Evolutionary conservation across 305 asterid genomes (phyloP).

Genomic region (Solanum hybrid): DNA sequence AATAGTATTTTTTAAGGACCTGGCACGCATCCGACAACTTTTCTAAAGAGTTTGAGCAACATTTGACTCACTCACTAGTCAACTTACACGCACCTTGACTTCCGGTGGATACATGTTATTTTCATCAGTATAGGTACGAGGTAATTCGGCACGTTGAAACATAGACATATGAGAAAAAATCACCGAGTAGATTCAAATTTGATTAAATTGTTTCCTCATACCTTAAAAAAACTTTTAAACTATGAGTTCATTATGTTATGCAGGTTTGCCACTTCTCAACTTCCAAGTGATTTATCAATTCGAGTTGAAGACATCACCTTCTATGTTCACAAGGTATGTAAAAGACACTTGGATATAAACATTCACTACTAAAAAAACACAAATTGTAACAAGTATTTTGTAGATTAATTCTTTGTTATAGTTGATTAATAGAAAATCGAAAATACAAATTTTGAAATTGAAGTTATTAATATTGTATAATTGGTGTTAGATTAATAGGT

Average conservation of each 20-base stretch:
- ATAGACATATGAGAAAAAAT: not conserved
- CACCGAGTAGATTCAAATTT: not conserved
- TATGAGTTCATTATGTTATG: not conserved
- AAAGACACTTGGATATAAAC: not conserved
- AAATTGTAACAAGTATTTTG: not conserved
- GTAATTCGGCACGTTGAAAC: not conserved
- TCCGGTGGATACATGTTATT: not conserved
- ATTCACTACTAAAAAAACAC: not conserved
- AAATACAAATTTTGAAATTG: not conserved
- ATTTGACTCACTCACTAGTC: not conserved
- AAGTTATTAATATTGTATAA: not conserved
- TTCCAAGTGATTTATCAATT: conserved; percentile 68
- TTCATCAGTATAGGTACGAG: not conserved
- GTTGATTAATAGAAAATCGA: not conserved
- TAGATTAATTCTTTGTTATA: not conserved
- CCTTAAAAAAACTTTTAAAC: not conserved
- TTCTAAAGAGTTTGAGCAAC: not conserved
- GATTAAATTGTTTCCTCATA: not conserved
- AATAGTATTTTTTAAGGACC: not conserved
- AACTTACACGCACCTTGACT: not conserved
- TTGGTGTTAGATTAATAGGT: not conserved
- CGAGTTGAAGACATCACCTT: conserved; percentile 63
- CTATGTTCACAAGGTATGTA: conserved; percentile 55
- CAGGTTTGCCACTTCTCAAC: conserved; percentile 60
- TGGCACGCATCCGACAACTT: not conserved